Evolutionary conservation across 805 yeast species (phyloP), one percentile per base, ranked within the genome.

Genomic region (Metschnikowia proteae): DNA sequence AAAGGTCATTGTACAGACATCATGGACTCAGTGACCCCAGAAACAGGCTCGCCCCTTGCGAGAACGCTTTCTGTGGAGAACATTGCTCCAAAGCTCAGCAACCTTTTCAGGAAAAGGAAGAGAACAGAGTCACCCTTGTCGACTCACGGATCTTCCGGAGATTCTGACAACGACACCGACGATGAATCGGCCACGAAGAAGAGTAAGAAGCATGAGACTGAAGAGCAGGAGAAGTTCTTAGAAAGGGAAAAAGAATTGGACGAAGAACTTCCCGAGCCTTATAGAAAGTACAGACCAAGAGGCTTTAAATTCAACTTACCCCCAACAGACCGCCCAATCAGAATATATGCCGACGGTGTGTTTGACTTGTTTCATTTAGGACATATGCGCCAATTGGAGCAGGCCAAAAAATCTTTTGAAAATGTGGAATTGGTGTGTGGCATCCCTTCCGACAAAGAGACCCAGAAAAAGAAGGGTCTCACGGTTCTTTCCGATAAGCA

Each of bases 321-420:
- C 2, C 95, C 97, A 2, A 72, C 64, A 3, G 94, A 86, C 61
- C 77, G 97, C 50, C 91, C 96, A 0, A 82, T 94, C 28, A 78
- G 99, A 51, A 81, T 94, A n/a, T 94, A 94, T 65, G 99, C 99
- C 5, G 99, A 94, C 68, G 99, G 99, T 46, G 97, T 94, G 17
- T 94, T 94, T 73, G 99, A 94, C 68, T 72, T 94, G 53, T 94
- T 94, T 71, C 99, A 94, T 68, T 66, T 94, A 61, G 99, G 99
- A 25, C 99, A 94, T 65, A 94, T 94, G 99, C 83, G 90, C 62
- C 99, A 94, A 67, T 75, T 94, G 59, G 98, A 94, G 64, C 99
- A 94, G 70, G 92, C 98, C 59, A 92, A 94, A 61, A 91, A 92
- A 65, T 81, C 96, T 11, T 82, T 94, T 53, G 86, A 88, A 9